Base-by-base conservation (phyloP, 1,139 yeast species). In the Pichia sp. region DNA sequence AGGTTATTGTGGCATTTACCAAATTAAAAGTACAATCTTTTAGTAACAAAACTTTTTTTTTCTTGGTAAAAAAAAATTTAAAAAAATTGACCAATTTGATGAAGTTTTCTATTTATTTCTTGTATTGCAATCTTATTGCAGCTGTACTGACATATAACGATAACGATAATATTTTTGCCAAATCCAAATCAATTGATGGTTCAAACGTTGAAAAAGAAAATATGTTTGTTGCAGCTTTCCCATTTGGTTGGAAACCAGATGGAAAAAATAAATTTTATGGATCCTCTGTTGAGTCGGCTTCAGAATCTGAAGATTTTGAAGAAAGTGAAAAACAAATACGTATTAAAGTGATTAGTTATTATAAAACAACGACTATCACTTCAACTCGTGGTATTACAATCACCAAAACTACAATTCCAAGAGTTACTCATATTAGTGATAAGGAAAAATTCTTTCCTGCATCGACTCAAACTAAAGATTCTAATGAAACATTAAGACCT, bases 161-260 rank as follows among this genome's bases (percentile, higher is more conserved):
- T 16, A 16, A 16, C 16, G 16, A 16, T 16, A 16, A 16, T 16
- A 16, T n/a, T n/a, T n/a, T n/a, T n/a, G n/a, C n/a, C 16, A 16
- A 16, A 16, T 16, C 16, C 16, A 16, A 23, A 8, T 20, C 39
- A 11, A 25, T 30, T 1, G 46, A 46, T 26, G 4, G 39, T 6
- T 24, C 30, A 10, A 40, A 42, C 28, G 47, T 48, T 25, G 41
- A 53, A 36, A 62, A 60, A 45, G 54, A 53, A 36, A 49, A 59
- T 40, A 50, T 61, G 28, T 16, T 51, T 3, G 47, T 55, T 9
- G 34, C 50, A 42, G 62, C 62, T 2, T 61, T 60, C 37, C 64
- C 64, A 1, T 57, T 56, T 53, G 31, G 49, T 11, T 40, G 47
- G 41, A 16, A 16, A 16, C 47, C 40, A 3, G 51, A 49, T 4